phyloP scores from a whole-genome alignment of 306 rosid genomes.

The Fragaria vesca region DNA sequence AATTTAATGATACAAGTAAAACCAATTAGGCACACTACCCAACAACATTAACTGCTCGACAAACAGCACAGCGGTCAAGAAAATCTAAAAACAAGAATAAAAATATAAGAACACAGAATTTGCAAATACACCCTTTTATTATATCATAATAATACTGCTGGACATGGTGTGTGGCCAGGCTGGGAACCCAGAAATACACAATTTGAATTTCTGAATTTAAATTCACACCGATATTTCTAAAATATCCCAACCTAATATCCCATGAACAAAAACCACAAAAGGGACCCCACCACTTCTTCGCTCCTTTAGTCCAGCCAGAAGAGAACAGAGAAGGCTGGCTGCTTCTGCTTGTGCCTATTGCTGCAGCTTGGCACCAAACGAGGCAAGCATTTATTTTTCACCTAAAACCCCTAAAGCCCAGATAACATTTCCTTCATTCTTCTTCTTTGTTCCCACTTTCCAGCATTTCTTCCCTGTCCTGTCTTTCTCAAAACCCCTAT shows the following conservation, averaged over 20 bases:
- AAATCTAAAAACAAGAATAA: background rate
- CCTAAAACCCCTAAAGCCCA: slow-evolving; percentile 7
- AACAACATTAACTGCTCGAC: background rate
- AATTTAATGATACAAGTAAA: too few relatives aligned
- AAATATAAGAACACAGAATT: background rate
- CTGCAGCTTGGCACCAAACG: background rate
- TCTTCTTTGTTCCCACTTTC: background rate
- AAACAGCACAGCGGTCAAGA: background rate
- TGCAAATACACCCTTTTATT: background rate
- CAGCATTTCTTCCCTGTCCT: background rate
- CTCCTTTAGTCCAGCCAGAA: slow-evolving; percentile 13
- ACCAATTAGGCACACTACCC: background rate
- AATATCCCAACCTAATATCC: slow-evolving; percentile 8
- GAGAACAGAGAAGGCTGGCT: slow-evolving; percentile 10
- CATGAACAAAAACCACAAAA: slow-evolving; percentile 11
- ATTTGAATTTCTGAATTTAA: background rate
- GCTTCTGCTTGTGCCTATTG: background rate
- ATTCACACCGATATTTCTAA: background rate
- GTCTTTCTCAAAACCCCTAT: slow-evolving; percentile 9
- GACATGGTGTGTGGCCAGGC: slow-evolving; percentile 14
- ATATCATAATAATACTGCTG: slow-evolving; percentile 10
- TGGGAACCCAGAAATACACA: slow-evolving; percentile 20
- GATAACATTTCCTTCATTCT: slow-evolving; percentile 7
- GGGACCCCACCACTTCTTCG: slow-evolving; percentile 12
- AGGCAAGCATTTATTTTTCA: slow-evolving; percentile 16